phyloP scores from a whole-genome alignment of 768 basidiomycete species.

The Mrakia blollopis region DNA sequence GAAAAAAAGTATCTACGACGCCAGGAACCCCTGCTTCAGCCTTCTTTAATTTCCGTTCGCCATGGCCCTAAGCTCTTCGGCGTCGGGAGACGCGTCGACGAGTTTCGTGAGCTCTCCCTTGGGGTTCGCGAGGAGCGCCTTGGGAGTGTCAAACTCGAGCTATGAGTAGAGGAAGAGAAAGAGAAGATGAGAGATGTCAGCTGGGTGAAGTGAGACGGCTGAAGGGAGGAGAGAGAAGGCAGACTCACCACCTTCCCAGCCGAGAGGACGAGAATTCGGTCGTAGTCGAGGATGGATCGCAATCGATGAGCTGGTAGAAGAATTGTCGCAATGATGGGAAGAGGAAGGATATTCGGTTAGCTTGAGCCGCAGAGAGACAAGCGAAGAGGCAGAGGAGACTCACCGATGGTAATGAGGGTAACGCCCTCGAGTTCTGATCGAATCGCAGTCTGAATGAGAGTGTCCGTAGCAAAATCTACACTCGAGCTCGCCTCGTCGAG shows the following conservation, averaged over 20 bases:
- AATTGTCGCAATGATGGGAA: no score
- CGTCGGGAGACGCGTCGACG: constrained; percentile 20
- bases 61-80: constrained; percentile 29
- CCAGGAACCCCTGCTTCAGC: no score
- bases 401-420: constrained; percentile 53
- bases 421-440: constrained; percentile 48
- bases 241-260: constrained; percentile 54
- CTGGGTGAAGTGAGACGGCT: not conserved
- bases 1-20: no score
- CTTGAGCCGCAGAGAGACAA: no score
- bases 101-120: constrained; percentile 12
- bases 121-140: constrained; percentile 40
- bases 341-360: no score
- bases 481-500: constrained; percentile 53
- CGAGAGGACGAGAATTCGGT: constrained; percentile 58
- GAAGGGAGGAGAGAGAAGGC: not conserved
- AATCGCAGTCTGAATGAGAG: constrained; percentile 56
- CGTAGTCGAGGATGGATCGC: not conserved
- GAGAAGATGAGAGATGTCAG: not conserved
- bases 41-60: not conserved
- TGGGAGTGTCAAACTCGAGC: constrained; percentile 71
- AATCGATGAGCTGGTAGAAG: not conserved
- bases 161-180: not conserved
- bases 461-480: constrained; percentile 57
- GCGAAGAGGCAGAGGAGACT: constrained; percentile 47